Conservation (phyloP, 768 basidiomycete species). For the Fistulinella prunicolor region DNA sequence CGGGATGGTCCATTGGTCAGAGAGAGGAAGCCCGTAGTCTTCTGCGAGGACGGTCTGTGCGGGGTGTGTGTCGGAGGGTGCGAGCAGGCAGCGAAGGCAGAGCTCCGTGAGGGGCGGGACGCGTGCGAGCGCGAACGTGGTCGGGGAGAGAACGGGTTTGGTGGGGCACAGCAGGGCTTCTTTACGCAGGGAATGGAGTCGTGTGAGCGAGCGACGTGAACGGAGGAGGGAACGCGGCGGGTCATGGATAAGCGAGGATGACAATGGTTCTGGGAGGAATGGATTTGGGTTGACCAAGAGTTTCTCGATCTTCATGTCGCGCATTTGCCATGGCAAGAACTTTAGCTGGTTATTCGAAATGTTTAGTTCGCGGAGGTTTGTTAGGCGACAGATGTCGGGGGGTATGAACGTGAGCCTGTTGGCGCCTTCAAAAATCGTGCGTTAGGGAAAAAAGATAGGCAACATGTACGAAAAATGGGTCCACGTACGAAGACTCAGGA, state of each 20-base stretch:
- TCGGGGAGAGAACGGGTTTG: conserved; percentile 18
- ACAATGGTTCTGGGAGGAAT: conserved; percentile 38
- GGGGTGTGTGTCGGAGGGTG: conserved; percentile 15
- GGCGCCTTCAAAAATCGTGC: conserved; percentile 38
- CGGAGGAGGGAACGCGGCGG: neutral
- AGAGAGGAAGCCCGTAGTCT: conserved; percentile 31
- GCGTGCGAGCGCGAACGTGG: conserved; percentile 17
- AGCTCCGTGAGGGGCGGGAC: conserved; percentile 36
- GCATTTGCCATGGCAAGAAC: conserved; percentile 65
- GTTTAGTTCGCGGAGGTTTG: conserved; percentile 56
- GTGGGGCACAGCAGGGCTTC: neutral
- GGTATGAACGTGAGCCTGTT: conserved; percentile 59
- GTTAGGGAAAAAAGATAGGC: neutral
- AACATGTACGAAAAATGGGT: neutral
- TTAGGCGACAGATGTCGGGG: conserved; percentile 56
- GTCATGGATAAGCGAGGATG: neutral
- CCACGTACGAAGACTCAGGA: conserved; percentile 61
- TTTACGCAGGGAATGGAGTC: conserved; percentile 8
- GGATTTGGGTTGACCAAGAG: conserved; percentile 59
- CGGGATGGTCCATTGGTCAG: conserved; percentile 28
- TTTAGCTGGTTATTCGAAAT: conserved; percentile 54
- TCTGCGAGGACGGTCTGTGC: conserved; percentile 18
- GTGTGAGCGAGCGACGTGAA: conserved; percentile 14
- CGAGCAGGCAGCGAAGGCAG: conserved; percentile 37
- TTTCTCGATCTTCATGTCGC: conserved; percentile 48